Evolutionary conservation across 2,329 filamentous ascomycete genomes (phyloP).

Genomic region (Penicillium glabrum): DNA sequence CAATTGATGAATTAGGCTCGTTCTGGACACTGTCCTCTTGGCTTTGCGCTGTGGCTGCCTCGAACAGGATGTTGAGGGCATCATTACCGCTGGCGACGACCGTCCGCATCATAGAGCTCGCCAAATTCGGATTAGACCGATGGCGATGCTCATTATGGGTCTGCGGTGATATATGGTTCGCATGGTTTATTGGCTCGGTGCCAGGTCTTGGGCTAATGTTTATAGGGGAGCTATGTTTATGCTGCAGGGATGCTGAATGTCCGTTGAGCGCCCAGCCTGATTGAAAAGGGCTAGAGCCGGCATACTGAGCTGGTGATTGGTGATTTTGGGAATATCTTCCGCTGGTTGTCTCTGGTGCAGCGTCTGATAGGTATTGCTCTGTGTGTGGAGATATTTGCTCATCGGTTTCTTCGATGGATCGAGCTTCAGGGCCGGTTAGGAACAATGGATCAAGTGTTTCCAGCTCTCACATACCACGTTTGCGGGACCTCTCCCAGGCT

Average conservation of each 20-base stretch:
- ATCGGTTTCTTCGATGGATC: constrained; percentile 14
- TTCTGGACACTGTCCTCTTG: constrained; percentile 37
- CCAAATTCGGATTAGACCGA: constrained; percentile 31
- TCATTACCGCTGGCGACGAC: constrained; percentile 57
- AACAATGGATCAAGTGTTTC: neutral
- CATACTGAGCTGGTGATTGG: constrained; percentile 9
- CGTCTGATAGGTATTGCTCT: constrained; percentile 4
- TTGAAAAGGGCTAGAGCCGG: constrained; percentile 16
- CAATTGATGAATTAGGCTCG: constrained; percentile 25
- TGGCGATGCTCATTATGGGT: constrained; percentile 11
- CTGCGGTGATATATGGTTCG: neutral
- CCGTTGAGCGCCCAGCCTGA: constrained; percentile 13
- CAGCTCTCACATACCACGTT: constrained; percentile 27
- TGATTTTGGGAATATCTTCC: constrained; percentile 2
- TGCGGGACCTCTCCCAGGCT: constrained; percentile 41
- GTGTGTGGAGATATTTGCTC: constrained; percentile 4
- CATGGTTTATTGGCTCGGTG: neutral
- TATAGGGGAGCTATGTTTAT: constrained; percentile 13
- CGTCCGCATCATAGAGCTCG: constrained; percentile 42
- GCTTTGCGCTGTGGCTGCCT: constrained; percentile 46
- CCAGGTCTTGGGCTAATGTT: constrained; percentile 11
- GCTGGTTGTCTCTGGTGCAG: constrained; percentile 5
- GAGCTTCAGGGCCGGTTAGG: constrained; percentile 17
- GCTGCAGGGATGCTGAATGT: constrained; percentile 13
- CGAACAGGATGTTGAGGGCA: constrained; percentile 54